A percentile compares a stretch with the other conserved stretches of the same genome.
Conservation (phyloP, 768 basidiomycete genomes). For the Mycena olivaceomarginata region DNA sequence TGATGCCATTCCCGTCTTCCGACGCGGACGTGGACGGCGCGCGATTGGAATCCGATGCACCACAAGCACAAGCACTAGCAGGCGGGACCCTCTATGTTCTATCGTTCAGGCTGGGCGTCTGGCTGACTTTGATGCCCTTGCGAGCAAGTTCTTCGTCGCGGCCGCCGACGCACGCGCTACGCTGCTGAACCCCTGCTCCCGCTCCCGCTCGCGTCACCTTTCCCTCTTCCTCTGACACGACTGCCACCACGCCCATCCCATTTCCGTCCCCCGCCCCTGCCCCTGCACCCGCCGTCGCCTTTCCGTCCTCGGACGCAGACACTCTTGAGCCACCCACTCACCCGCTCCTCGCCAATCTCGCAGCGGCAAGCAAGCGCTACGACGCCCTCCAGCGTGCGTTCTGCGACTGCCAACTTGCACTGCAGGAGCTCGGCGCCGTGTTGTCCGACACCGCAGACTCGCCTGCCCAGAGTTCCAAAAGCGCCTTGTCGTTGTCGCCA, state of each 20-base stretch:
- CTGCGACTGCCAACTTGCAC: conserved; percentile 80
- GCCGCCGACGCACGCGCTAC: too few species aligned
- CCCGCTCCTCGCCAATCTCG: conserved; percentile 68
- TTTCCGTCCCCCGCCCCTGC: too few species aligned
- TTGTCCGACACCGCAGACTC: conserved; percentile 18
- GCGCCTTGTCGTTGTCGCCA: neutral
- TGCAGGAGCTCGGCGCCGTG: conserved; percentile 69
- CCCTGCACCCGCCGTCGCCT: neutral
- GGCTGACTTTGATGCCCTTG: too few species aligned
- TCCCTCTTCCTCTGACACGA: neutral
- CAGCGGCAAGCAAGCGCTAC: conserved; percentile 70
- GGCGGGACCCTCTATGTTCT: too few species aligned
- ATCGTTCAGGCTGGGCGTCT: too few species aligned
- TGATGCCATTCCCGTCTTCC: too few species aligned
- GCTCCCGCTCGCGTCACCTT: neutral
- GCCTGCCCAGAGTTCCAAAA: too few species aligned
- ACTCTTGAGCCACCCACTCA: conserved; percentile 35
- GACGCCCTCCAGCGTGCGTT: conserved; percentile 77
- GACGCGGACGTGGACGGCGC: too few species aligned
- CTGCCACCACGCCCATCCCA: neutral
- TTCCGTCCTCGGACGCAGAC: neutral
- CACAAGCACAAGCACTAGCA: too few species aligned
- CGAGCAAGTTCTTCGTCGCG: too few species aligned
- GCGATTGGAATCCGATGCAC: too few species aligned
- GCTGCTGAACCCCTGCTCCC: neutral